Base-by-base conservation (phyloP, 257 asterid genomes). In the Leptodermis oblonga region DNA sequence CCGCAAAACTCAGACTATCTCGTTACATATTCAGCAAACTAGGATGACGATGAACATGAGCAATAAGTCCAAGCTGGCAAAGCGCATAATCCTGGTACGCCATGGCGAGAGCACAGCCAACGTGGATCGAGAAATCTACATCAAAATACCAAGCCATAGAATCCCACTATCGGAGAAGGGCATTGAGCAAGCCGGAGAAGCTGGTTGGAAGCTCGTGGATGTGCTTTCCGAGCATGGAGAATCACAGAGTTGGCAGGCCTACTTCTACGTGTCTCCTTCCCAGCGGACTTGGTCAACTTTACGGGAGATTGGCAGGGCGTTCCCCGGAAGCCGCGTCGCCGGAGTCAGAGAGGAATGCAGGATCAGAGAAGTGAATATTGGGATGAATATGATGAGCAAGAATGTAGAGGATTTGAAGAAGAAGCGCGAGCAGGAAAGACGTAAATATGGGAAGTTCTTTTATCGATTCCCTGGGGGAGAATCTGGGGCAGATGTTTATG, bases 81-180 rank as follows among this genome's bases (percentile, higher is more conserved):
- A 63, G 62, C 77, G 85, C 11, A 74, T 77, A 64, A 80, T 80
- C 52, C 67, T 80, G 3, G 71, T 80, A 5, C 80, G 85, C 3
- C 85, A 77, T 8, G 85, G 85, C 28, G 73, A 80, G 64, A 54
- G 76, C 71, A 51, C 51, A 28, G 82, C 60, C 59, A 77, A 74
- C 69, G 41, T 68, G 2, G 80, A 80, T 4, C 74, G 22, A 0
- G 37, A 53, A 28, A 31, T 62, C 22, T 71, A 63, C 41, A 60
- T 33, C 26, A 12, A 20, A 15, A 71, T 28, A 0, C 73, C 85
- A 3, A 75, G 71, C 39, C 80, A 77, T 67, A 80, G 31, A 52
- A 54, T 80, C 18, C 77, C 73, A 23, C 68, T 80, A 5, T 74
- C 78, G 2, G 6, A 33, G 0, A 7, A 17, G 14, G 85, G 85